Conservation (phyloP, 2,329 filamentous ascomycete species). For the Fusarium lateritium region DNA sequence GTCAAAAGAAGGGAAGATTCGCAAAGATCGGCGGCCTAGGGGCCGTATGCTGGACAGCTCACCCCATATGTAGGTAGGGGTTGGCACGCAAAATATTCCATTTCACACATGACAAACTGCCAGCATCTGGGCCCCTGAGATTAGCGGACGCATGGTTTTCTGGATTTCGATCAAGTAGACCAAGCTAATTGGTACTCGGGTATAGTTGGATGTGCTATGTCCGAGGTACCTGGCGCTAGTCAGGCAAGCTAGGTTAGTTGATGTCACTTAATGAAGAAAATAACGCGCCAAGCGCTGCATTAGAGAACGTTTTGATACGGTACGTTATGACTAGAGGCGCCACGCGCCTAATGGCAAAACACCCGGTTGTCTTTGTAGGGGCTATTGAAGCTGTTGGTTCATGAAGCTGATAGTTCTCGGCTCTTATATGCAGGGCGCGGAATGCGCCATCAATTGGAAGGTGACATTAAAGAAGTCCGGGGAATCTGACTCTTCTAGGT, state of each 20-base stretch:
- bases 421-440: background rate
- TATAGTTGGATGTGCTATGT: slow-evolving; percentile 6
- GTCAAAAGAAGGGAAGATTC: slow-evolving; percentile 10
- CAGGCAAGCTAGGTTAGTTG: background rate
- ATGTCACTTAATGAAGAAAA: background rate
- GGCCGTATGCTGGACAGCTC: background rate
- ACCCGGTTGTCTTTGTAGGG: background rate
- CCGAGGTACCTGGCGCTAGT: slow-evolving; percentile 16
- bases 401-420: background rate
- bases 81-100: background rate
- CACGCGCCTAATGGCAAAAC: background rate
- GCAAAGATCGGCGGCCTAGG: slow-evolving; percentile 4
- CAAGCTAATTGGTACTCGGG: background rate
- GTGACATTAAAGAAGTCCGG: background rate
- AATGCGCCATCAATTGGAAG: background rate
- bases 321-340: background rate
- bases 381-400: background rate
- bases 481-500: background rate
- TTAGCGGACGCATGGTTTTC: background rate
- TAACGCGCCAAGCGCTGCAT: slow-evolving; percentile 12
- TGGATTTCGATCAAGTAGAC: background rate
- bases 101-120: slow-evolving; percentile 8
- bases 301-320: background rate
- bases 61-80: slow-evolving; percentile 18
- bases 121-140: slow-evolving; percentile 10